Base-by-base conservation (phyloP, 306 rosid genomes). In the Carpinus viminea region DNA sequence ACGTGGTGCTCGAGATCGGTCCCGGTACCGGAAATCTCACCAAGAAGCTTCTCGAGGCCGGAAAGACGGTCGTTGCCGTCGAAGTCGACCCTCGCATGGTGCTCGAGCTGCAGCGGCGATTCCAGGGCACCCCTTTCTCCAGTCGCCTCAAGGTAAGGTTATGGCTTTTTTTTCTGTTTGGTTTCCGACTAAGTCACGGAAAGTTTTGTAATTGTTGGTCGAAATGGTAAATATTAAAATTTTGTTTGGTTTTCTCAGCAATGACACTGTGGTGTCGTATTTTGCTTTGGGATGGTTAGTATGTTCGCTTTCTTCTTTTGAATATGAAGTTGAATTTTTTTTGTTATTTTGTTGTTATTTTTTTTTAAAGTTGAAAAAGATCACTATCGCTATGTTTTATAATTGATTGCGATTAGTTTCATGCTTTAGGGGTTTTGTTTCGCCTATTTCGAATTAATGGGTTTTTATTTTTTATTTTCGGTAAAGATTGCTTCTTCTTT, bases 31-130 rank as follows among this genome's bases (percentile, higher is more conserved):
- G 91, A 41, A 86, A 88, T 36, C 91, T 88, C 78, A 88, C 91
- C 66, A 86, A 88, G 86, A 88, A 88, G 85, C 91, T 86, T 72
- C 88, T 88, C 0, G 88, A 86, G 80, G 85, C 85, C 9, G 97
- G 97, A 0, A 92, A 92, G 83, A 86, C 72, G 80, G 98, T 94
- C 56, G 79, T 94, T 71, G 96, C 97, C 1, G 88, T 94, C 1
- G 97, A 94, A 74, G 80, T 94, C 59, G 98, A 94, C n/a, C 86
- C 93, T 18, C 94, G 98, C 16, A 94, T 94, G 98, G 96, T 94
- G 78, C 93, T 92, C 69, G 98, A 94, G 86, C 81, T 94, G 17
- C 90, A 91, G 66, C 65, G 89, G 16, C 92, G 96, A 0, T 94
- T 92, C 59, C 97, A 92, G 85, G 94, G 94, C 41, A 87, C 93